These are phyloP conservation scores for Schwanniomyces polymorphus DNA, from an alignment of 805 yeast genomes.

Conservation along the genomic window DNA sequence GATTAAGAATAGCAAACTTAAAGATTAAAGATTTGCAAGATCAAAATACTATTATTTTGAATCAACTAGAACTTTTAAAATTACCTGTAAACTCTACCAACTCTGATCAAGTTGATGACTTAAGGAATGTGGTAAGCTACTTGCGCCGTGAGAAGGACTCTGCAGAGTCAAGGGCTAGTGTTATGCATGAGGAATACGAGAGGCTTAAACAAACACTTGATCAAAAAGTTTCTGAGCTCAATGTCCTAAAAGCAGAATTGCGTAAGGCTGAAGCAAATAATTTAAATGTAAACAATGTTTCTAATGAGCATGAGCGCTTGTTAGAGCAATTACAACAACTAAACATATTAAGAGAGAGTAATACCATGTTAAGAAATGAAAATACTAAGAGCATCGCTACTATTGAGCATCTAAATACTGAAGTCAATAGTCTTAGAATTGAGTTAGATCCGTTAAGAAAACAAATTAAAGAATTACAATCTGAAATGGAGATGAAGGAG, in stretches of 20 bases:
- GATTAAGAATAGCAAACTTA: constrained; percentile 40
- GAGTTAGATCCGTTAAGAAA: constrained; percentile 48
- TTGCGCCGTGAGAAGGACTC: constrained; percentile 77
- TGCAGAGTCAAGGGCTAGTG: constrained; percentile 50
- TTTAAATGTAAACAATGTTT: constrained; percentile 23
- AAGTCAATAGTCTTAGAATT: constrained; percentile 26
- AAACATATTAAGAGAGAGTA: constrained; percentile 67
- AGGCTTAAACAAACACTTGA: constrained; percentile 52
- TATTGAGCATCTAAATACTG: constrained; percentile 37
- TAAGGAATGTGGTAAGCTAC: constrained; percentile 54
- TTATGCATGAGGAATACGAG: constrained; percentile 49
- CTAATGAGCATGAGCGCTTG: constrained; percentile 46
- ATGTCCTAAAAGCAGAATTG: constrained; percentile 50
- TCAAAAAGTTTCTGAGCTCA: constrained; percentile 49
- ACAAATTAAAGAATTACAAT: constrained; percentile 33
- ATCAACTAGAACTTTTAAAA: constrained; percentile 55
- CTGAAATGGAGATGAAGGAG: constrained; percentile 47
- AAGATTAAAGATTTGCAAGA: constrained; percentile 56
- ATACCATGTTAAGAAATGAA: constrained; percentile 60
- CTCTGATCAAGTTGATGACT: constrained; percentile 16
- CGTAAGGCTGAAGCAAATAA: constrained; percentile 20
- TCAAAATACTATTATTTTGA: constrained; percentile 69
- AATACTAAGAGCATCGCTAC: constrained; percentile 21
- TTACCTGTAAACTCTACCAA: constrained; percentile 6
- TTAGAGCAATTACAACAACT: constrained; percentile 58